Percentiles rank a stretch among this genome's conserved stretches.
Conservation (phyloP, 2,329 filamentous ascomycete genomes). For the Sporothrix brunneoviolacea region DNA sequence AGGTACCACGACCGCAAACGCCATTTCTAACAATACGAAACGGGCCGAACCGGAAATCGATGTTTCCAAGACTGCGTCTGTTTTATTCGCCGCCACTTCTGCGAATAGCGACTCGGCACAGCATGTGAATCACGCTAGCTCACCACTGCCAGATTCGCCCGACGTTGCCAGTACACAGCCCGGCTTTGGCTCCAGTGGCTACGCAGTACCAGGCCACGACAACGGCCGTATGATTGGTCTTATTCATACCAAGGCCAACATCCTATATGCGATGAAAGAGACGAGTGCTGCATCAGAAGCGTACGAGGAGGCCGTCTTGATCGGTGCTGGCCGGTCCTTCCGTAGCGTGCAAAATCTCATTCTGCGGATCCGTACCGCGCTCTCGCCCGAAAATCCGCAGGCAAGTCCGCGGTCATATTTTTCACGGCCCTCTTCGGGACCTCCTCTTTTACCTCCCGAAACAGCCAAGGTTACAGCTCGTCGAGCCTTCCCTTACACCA, state of each 20-base stretch:
- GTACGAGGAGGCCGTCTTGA: slow-evolving; percentile 90
- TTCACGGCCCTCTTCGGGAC: slow-evolving; percentile 38
- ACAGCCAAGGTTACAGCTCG: slow-evolving; percentile 75
- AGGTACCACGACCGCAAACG: not conserved
- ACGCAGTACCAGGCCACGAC: slow-evolving; percentile 74
- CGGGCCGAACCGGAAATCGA: not conserved
- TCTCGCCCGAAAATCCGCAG: slow-evolving; percentile 42
- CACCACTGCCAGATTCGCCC: no score
- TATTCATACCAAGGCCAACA: slow-evolving; percentile 96
- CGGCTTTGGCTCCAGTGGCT: slow-evolving; percentile 73
- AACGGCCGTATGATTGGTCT: slow-evolving; percentile 91
- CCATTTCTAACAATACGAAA: not conserved
- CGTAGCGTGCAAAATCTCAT: slow-evolving; percentile 73
- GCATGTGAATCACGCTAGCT: no score
- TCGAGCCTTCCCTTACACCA: slow-evolving; percentile 70
- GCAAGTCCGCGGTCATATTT: slow-evolving; percentile 11
- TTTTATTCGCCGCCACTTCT: not conserved
- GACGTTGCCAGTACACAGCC: slow-evolving; percentile 23
- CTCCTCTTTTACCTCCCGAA: slow-evolving; percentile 75
- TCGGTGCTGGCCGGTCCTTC: slow-evolving; percentile 68
- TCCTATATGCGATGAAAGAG: slow-evolving; percentile 86
- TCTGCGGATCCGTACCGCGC: slow-evolving; percentile 63
- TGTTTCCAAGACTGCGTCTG: not conserved
- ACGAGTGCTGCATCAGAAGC: slow-evolving; percentile 73
- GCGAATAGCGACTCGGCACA: no score